These are phyloP conservation scores for Tubosaeta brunneosetosa DNA, from an alignment of 768 basidiomycete genomes.

Conservation along the genomic window DNA sequence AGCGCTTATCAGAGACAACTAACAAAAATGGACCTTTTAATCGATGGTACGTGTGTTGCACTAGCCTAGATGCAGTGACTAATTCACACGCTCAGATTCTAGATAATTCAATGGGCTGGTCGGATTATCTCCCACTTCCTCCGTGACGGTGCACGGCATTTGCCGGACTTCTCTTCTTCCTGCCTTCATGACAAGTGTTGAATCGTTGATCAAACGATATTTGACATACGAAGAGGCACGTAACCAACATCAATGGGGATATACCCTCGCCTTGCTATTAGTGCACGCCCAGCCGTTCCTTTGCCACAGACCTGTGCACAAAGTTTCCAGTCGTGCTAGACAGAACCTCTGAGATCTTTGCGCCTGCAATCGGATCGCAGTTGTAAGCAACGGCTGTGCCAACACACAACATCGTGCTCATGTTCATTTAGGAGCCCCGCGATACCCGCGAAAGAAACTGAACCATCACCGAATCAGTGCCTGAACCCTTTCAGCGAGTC, in stretches of 20 bases:
- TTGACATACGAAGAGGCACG: too few species aligned
- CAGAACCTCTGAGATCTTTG: constrained; percentile 3
- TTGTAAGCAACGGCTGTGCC: too few species aligned
- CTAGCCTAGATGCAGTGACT: background rate
- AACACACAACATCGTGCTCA: background rate
- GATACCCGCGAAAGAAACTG: background rate
- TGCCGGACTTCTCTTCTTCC: constrained; percentile 2
- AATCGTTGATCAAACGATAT: background rate
- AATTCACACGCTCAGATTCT: constrained; percentile 4
- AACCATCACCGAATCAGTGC: background rate
- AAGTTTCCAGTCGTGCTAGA: background rate
- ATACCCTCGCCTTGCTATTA: background rate
- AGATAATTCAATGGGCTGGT: background rate
- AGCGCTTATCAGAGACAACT: constrained; percentile 1
- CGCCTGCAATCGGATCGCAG: background rate
- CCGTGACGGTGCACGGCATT: constrained; percentile 7
- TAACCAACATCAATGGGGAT: background rate
- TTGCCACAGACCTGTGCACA: constrained; percentile 14
- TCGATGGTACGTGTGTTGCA: background rate
- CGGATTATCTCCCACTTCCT: background rate
- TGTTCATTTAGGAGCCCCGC: background rate
- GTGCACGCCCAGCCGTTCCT: constrained; percentile 8
- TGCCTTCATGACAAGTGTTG: background rate
- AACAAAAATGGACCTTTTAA: background rate
- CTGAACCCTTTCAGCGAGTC: background rate